A percentile compares a stretch with the other conserved stretches of the same genome.
phyloP scores from a whole-genome alignment of 2,329 filamentous ascomycete species.

The Bipolaris victoriae region DNA sequence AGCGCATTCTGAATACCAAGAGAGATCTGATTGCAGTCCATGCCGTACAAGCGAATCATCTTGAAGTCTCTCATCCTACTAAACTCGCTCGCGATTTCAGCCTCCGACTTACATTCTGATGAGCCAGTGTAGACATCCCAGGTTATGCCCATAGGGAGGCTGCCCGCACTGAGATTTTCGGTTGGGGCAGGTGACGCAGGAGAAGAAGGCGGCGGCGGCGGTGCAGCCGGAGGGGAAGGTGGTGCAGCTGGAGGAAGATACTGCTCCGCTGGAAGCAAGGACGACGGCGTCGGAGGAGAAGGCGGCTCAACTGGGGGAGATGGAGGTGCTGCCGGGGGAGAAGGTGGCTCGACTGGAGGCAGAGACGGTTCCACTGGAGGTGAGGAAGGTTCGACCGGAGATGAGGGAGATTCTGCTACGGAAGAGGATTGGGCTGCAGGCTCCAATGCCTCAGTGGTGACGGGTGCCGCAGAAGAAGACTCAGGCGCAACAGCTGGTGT shows the following conservation, averaged over 20 bases:
- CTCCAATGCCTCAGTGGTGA: slow-evolving; percentile 10
- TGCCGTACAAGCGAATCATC: slow-evolving; percentile 77
- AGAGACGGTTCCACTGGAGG: background rate
- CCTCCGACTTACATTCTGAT: slow-evolving; percentile 66
- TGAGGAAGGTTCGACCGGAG: background rate
- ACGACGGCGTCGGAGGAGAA: background rate
- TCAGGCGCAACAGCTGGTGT: slow-evolving; percentile 2
- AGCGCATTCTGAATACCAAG: slow-evolving; percentile 68
- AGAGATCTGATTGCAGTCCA: slow-evolving; percentile 75
- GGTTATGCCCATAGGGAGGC: slow-evolving; percentile 40
- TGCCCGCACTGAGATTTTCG: slow-evolving; percentile 2
- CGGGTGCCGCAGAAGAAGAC: background rate
- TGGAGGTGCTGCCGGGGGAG: too few species aligned
- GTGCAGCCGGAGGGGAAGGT: background rate
- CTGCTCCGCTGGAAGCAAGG: background rate
- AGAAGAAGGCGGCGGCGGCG: slow-evolving; percentile 3
- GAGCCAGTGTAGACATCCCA: slow-evolving; percentile 41
- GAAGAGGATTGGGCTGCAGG: slow-evolving; percentile 1
- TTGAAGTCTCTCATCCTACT: slow-evolving; percentile 63
- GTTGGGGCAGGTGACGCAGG: slow-evolving; percentile 11
- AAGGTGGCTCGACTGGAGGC: too few species aligned
- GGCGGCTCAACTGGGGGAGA: too few species aligned
- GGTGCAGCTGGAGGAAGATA: background rate
- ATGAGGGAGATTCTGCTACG: slow-evolving; percentile 8
- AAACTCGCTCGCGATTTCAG: slow-evolving; percentile 70